Base-by-base conservation (phyloP, 371 early-diverging fungal species). In the Apophysomyces variabilis region DNA sequence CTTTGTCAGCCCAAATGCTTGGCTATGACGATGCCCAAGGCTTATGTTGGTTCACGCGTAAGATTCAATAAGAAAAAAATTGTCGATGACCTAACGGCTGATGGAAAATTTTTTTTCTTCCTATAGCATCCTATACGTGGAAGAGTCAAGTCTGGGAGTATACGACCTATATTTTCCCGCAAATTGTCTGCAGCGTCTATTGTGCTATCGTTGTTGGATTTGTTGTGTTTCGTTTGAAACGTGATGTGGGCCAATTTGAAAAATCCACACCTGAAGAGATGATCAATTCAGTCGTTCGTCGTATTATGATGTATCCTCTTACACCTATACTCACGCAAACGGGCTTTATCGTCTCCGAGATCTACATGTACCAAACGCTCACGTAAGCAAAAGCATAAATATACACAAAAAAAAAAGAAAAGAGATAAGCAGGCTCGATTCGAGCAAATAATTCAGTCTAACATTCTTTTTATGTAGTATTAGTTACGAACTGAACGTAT, bases 311-410 rank as follows among this genome's bases (percentile, higher is more conserved):
- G 35, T 72, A 72, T 61, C 68, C 68, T 44, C 36, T 64, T 11
- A 66, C 68, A 13, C 69, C 73, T 7, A 37, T 66, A 18, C 39
- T 73, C 8, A 69, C 73, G 7, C 73, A 73, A 57, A 57, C 62
- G 37, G 73, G 73, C 3, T 73, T 73, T 43, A 66, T 73, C 46
- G 66, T 69, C n/a, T 66, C 66, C 35, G 73, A 73, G 39, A 64
- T 73, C 16, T 66, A 69, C 56, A 60, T 73, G 58, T 69, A 69
- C 32, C 16, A 39, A 13, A 62, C 38, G 4, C 16, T 61, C 46
- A n/a, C 38, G 68, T 67, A 67, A 45, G 66, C 13, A 1, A 11
- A 47, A n/a, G 11, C 32, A 26, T 26, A 3, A 3, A 26, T 2
- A 3, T 26, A 3, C 0, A 26, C 1, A 3, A 26, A 26, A 26